Base-by-base conservation (phyloP, 176 grass and related monocot species). In the Carex parvula region DNA sequence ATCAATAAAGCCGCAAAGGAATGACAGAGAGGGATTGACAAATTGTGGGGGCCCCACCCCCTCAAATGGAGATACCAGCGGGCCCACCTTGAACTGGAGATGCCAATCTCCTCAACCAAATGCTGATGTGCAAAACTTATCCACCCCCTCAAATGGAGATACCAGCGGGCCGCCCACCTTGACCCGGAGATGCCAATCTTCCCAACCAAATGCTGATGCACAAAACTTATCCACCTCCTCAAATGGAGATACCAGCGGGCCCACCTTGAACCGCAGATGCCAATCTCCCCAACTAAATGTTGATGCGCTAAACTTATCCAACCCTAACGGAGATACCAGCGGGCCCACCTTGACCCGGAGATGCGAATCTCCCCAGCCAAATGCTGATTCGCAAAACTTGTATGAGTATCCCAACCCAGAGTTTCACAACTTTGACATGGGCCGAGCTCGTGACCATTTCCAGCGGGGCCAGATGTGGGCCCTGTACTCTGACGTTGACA, bases 1-100 rank as follows among this genome's bases (percentile, higher is more conserved):
- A 44, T 85, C 81, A 42, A 76, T 85, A 83, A 78, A 81, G 64
- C 86, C 87, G 66, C 64, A 32, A 65, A 60, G 5, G 16, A 59
- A 60, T 60, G 58, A 14, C 58, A 60, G 58, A 60, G 58, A 60
- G 17, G 58, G n/a, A 60, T 60, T 0, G 0, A n/a, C 58, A 8
- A 20, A 60, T 20, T 21, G 58, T 60, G 20, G 18, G 58, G 58
- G n/a, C 2, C 21, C 20, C 1, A 21, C 20, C 5, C n/a, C 58
- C 58, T 60, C 58, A 60, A 21, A 60, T 60, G 58, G 6, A 60
- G 57, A 60, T n/a, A 60, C 57, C 6, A 20, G 57, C 57, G 20
- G 57, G 8, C 57, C 6, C n/a, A n/a, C 7, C 62, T 33, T 13
- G n/a, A 46, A n/a, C n/a, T 1, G 5, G 42, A 48, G n/a, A 73